Evolutionary conservation across 805 yeast genomes (phyloP).

Genomic region (Kuraishia molischiana): DNA sequence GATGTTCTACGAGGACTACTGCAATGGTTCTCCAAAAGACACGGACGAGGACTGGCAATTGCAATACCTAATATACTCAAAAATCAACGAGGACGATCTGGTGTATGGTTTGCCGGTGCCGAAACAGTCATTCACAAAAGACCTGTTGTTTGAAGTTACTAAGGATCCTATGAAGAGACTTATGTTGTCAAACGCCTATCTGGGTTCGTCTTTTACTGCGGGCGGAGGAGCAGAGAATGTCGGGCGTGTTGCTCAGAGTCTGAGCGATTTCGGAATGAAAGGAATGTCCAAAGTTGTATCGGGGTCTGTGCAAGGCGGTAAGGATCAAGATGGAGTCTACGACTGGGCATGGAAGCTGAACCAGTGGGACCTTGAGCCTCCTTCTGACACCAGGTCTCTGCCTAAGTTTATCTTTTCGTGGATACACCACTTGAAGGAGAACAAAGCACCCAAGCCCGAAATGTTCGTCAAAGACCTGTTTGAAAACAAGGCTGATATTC

Average conservation of each 20-base stretch:
- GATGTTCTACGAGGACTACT: neutral
- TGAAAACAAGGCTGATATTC: no score
- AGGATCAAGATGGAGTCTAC: constrained; percentile 21
- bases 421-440: no score
- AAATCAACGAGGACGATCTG: constrained; percentile 55
- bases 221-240: neutral
- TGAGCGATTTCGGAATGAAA: constrained; percentile 35
- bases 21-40: no score
- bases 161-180: constrained; percentile 29
- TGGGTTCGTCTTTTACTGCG: constrained; percentile 31
- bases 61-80: no score
- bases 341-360: constrained; percentile 71
- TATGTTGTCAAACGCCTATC: constrained; percentile 44
- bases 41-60: no score
- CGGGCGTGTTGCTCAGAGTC: constrained; percentile 26
- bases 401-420: neutral
- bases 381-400: neutral
- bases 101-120: constrained; percentile 54
- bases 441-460: no score
- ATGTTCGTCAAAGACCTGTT: no score
- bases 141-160: constrained; percentile 17
- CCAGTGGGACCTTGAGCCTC: constrained; percentile 56
- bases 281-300: constrained; percentile 2
- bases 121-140: no score
- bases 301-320: neutral